Evolutionary conservation across 2,329 filamentous ascomycete species (phyloP).

Genomic region (Niveomyces coronatus): DNA sequence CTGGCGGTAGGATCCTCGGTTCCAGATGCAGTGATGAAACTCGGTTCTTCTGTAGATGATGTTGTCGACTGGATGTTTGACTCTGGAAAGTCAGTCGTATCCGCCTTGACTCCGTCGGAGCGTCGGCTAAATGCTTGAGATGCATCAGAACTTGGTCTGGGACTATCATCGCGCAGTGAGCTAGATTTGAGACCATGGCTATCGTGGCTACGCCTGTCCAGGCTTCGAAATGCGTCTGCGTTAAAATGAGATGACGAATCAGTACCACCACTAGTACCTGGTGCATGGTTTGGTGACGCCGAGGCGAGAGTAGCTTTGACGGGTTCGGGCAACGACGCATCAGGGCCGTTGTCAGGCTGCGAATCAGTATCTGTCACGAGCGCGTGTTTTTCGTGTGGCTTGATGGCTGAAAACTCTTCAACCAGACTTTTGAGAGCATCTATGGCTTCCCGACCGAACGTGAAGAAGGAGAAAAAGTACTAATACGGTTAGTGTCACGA

Average conservation of each 20-base stretch:
- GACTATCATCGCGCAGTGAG: conserved; percentile 29
- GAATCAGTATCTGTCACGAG: conserved; percentile 11
- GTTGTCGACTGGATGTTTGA: conserved; percentile 58
- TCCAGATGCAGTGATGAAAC: conserved; percentile 55
- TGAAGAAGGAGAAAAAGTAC: conserved; percentile 97
- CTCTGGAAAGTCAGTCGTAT: conserved; percentile 49
- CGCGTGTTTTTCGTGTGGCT: conserved; percentile 11
- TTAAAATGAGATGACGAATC: conserved; percentile 41
- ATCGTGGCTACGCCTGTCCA: conserved; percentile 43
- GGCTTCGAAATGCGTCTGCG: conserved; percentile 40
- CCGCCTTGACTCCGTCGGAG: conserved; percentile 24
- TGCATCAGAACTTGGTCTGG: conserved; percentile 54
- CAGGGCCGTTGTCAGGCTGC: conserved; percentile 18
- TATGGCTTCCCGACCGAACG: conserved; percentile 72
- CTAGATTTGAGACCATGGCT: conserved; percentile 25
- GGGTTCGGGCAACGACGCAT: conserved; percentile 38
- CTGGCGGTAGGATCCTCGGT: conserved; percentile 78
- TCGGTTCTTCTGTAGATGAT: conserved; percentile 58
- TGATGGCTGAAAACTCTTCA: conserved; percentile 43
- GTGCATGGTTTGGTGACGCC: conserved; percentile 30
- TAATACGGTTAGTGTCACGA: conserved; percentile 22
- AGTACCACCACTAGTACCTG: conserved; percentile 39
- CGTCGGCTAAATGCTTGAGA: conserved; percentile 41
- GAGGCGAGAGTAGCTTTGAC: conserved; percentile 54
- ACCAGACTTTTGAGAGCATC: conserved; percentile 65